A percentile compares a stretch with the other conserved stretches of the same genome.
phyloP scores from a whole-genome alignment of 2,329 filamentous ascomycete species.

The Sphaerulina vaccinii region DNA sequence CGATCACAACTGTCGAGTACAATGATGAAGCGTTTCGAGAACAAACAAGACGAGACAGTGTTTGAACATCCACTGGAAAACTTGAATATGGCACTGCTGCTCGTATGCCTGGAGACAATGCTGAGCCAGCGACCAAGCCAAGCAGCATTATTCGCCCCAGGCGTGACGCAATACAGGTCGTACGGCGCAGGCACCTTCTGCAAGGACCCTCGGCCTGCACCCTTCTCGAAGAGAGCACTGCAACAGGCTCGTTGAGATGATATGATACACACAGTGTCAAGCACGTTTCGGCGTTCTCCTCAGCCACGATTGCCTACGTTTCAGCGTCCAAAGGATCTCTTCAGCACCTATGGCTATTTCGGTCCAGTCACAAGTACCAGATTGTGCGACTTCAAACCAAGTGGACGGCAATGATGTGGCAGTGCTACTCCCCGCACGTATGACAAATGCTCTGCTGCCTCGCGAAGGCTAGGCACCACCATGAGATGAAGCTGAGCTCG shows the following conservation, averaged over 20 bases:
- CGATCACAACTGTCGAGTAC: too few relatives aligned
- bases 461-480: background rate
- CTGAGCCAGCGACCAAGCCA: background rate
- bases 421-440: background rate
- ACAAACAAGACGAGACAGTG: background rate
- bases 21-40: background rate
- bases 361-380: background rate
- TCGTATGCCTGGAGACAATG: too few relatives aligned
- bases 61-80: background rate
- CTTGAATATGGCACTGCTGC: background rate
- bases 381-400: background rate
- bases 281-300: background rate
- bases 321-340: background rate
- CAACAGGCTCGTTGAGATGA: too few relatives aligned
- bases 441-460: background rate
- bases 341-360: background rate
- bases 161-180: background rate
- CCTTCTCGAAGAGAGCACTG: background rate
- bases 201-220: background rate
- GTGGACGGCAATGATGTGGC: background rate
- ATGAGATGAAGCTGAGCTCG: background rate
- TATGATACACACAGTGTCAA: background rate
- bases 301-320: background rate
- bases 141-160: background rate
- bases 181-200: background rate